Percentiles rank a stretch among this genome's conserved stretches.
phyloP scores from a whole-genome alignment of 495 filamentous ascomycete genomes.

The Xylaria venustula region DNA sequence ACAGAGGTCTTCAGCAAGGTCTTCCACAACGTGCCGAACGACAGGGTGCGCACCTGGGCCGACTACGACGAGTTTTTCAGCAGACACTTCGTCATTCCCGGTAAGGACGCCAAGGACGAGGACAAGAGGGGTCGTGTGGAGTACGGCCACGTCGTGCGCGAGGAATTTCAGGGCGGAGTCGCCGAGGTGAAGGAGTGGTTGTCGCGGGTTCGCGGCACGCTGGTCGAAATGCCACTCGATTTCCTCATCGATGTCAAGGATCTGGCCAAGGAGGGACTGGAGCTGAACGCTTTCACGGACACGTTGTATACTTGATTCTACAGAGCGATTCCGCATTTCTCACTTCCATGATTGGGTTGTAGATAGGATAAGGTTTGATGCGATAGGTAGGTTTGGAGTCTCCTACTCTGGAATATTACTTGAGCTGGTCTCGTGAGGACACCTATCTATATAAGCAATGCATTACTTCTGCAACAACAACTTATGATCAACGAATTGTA shows the following conservation, averaged over 20 bases:
- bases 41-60: constrained; percentile 75
- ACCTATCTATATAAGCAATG: no score
- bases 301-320: constrained; percentile 76
- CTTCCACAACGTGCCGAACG: constrained; percentile 87
- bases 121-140: constrained; percentile 44
- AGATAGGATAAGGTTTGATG: not conserved
- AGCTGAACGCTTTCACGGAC: constrained; percentile 77
- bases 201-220: constrained; percentile 67
- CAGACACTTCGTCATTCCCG: constrained; percentile 64
- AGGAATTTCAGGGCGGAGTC: constrained; percentile 70
- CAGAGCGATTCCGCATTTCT: no score
- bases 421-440: no score
- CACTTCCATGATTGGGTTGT: not conserved
- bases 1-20: constrained; percentile 81
- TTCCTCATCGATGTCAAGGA: constrained; percentile 83
- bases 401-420: not conserved
- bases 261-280: constrained; percentile 80
- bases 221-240: constrained; percentile 90
- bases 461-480: no score
- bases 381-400: not conserved
- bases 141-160: constrained; percentile 84
- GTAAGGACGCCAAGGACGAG: constrained; percentile 29
- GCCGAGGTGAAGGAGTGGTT: constrained; percentile 80
- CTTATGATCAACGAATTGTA: no score
- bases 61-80: constrained; percentile 81